Evolutionary conservation across 129 eudicot species (phyloP), one percentile per base, ranked within the genome.

Genomic region (Gnaphalium uliginosum): DNA sequence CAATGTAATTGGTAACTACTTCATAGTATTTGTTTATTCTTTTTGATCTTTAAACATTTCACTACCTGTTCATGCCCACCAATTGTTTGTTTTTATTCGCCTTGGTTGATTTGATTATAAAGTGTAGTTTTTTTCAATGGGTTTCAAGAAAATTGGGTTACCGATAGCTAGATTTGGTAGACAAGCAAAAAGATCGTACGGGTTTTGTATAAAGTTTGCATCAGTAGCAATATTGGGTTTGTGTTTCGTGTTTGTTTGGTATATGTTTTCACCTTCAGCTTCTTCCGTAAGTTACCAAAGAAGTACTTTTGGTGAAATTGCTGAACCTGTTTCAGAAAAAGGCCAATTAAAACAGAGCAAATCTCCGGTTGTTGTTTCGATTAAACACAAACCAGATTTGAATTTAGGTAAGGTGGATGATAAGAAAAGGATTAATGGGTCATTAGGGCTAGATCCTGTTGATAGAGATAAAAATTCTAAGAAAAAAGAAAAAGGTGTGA

Each of bases 221-320:
- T 88, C 96, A 24, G 94, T 86, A 8, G 86, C 87, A 25, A 70
- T 89, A 8, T 77, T 94, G 85, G 99, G 99, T 69, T 54, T 94
- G 81, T 94, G 99, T 81, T 94, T 94, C 76, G 84, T 94, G 22
- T 81, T 90, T 41, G 78, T 91, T 27, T 94, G 99, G 99, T 87
- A 88, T 85, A 71, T 87, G 21, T 94, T 94, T 81, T 91, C 99
- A 5, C 78, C 92, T 74, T 81, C 92, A 35, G 87, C 90, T 75
- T 77, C 81, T 68, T 80, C 93, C n/a, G 86, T 94, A 7, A 77
- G 87, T 15, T 77, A 84, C 70, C 96, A 89, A 81, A 89, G 99
- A 75, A 89, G 89, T 35, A 90, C 92, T 30, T 94, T 94, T 74
- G 97, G 91, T 80, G 97, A 94, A 39, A 84, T 91, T 79, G 82